Conservation (phyloP, 1,139 yeast species). For the Neolecta irregularis region DNA sequence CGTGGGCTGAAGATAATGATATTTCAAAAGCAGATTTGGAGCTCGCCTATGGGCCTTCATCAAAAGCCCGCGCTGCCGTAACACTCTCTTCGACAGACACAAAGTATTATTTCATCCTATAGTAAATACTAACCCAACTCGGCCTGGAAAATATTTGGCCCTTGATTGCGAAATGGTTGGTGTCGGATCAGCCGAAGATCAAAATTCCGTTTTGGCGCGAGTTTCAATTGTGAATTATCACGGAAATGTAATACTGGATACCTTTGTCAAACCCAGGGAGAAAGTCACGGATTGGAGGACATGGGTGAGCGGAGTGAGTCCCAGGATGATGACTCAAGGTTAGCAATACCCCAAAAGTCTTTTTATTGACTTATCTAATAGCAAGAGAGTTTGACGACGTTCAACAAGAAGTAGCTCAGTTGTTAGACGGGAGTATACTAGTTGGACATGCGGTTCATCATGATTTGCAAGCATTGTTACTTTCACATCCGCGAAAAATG, state of each 20-base stretch:
- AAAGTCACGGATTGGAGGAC: conserved; percentile 84
- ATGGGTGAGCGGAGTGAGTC: conserved; percentile 79
- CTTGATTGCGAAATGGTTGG: conserved; percentile 95
- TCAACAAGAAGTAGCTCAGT: conserved; percentile 37
- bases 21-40: no score
- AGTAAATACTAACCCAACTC: conserved; percentile 1
- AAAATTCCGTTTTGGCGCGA: conserved; percentile 55
- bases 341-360: conserved; percentile 5
- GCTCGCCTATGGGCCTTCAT: no score
- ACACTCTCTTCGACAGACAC: no score
- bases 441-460: conserved; percentile 80
- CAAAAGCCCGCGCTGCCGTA: no score
- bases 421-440: conserved; percentile 36
- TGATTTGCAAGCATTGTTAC: conserved; percentile 51
- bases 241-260: conserved; percentile 57
- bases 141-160: conserved; percentile 56
- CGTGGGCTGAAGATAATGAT: no score
- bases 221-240: conserved; percentile 73
- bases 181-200: conserved; percentile 55
- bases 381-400: conserved; percentile 58
- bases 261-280: conserved; percentile 59
- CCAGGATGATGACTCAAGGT: conserved; percentile 41
- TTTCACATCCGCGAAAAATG: conserved; percentile 49
- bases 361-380: conserved; percentile 3
- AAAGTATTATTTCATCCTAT: no score